phyloP scores from a whole-genome alignment of 805 yeast genomes.

The Saccharomycopsis sp. region DNA sequence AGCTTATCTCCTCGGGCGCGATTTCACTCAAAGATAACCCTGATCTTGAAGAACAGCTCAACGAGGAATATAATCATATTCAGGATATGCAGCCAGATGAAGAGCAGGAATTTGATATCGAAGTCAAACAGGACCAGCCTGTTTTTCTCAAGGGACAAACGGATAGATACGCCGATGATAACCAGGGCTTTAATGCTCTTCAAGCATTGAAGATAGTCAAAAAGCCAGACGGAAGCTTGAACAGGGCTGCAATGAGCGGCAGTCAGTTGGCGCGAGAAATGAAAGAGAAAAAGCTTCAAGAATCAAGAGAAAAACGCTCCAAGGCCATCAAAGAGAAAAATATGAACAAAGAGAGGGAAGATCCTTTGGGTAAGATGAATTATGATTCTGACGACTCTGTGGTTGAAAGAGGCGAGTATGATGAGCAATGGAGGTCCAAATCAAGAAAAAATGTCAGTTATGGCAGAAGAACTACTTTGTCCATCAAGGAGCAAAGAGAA shows the following conservation, averaged over 20 bases:
- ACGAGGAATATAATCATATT: conserved; percentile 27
- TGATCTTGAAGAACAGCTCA: conserved; percentile 40
- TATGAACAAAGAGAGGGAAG: conserved; percentile 24
- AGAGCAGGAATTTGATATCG: conserved; percentile 58
- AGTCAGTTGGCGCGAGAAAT: conserved; percentile 59
- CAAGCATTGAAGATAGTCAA: conserved; percentile 53
- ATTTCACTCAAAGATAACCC: conserved; percentile 63
- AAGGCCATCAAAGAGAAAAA: conserved; percentile 33
- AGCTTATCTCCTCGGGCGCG: conserved; percentile 74
- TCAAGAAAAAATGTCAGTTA: conserved; percentile 22
- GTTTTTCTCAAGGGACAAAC: conserved; percentile 57
- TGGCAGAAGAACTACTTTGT: conserved; percentile 30
- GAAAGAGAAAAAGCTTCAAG: conserved; percentile 50
- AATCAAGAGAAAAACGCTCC: conserved; percentile 33
- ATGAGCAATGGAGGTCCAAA: conserved; percentile 11
- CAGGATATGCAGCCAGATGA: conserved; percentile 30
- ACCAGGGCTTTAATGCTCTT: conserved; percentile 23
- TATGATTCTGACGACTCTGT: conserved; percentile 20
- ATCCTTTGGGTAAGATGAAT: conserved; percentile 8
- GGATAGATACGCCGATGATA: neutral
- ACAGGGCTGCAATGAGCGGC: conserved; percentile 70
- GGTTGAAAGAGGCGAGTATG: conserved; percentile 7
- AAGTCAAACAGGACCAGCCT: conserved; percentile 63
- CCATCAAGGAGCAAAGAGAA: conserved; percentile 45
- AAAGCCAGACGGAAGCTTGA: conserved; percentile 74